Conservation (phyloP, 257 asterid species). For the Salvia rosmarinus region DNA sequence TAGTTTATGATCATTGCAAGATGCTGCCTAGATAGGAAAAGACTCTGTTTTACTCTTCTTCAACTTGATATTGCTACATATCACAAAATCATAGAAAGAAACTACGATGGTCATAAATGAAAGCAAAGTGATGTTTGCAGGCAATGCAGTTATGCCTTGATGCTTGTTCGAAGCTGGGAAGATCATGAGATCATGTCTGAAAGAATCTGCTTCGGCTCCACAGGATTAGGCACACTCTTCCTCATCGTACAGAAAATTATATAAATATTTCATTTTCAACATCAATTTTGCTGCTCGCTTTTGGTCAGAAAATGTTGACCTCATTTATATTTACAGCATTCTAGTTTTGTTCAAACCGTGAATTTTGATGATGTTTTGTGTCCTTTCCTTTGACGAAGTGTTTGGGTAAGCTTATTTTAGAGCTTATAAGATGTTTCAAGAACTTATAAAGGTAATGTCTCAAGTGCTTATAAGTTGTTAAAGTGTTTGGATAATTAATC, state of each 20-base stretch:
- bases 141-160: conserved; percentile 88
- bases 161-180: conserved; percentile 85
- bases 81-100: neutral
- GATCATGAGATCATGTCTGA: conserved; percentile 78
- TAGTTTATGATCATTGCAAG: neutral
- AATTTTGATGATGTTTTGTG: neutral
- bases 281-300: conserved; percentile 20
- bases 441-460: too few relatives aligned
- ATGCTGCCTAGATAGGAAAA: neutral
- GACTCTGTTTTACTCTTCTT: neutral
- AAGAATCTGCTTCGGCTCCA: conserved; percentile 57
- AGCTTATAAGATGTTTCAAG: too few relatives aligned
- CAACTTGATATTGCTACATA: neutral
- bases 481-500: too few relatives aligned
- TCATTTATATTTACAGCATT: neutral
- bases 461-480: too few relatives aligned
- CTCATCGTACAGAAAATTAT: too few relatives aligned
- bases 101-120: neutral
- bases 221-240: conserved; percentile 37
- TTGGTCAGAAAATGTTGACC: neutral
- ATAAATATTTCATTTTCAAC: neutral
- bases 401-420: too few relatives aligned
- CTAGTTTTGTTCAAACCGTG: conserved; percentile 1
- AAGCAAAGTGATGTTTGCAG: conserved; percentile 46
- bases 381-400: neutral